Base-by-base conservation (phyloP, 2,329 filamentous ascomycete genomes). In the Venturia pyrina region DNA sequence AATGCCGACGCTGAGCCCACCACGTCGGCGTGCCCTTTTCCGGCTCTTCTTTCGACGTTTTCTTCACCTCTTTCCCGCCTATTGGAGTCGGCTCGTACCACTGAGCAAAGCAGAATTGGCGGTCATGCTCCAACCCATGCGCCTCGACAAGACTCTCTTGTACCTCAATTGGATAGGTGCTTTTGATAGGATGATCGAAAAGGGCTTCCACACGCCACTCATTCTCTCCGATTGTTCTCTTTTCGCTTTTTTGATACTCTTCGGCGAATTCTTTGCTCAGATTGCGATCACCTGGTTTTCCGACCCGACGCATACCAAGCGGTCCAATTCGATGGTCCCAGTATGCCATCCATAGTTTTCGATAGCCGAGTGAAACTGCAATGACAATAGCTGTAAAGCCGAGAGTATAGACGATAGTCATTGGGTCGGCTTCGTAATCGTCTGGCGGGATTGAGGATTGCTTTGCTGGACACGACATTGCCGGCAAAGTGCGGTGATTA, bases 161-260 rank as follows among this genome's bases (percentile, higher is more conserved):
- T 60, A 96, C 76, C 76, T 95, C 90, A 65, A 96, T 86, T 37
- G 89, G 89, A 66, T 79, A 81, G 74, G 91, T 96, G 66, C 89
- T 91, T 78, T 96, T 93, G 74, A 96, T 78, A 0, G 93, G 92
- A 75, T 95, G 93, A 67, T 92, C 83, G 78, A 87, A 88, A 63
- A 96, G 79, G 65, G 89, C 89, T 74, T 91, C 57, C n/a, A 62
- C 44, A 10, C 56, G 24, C 32, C 48, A 40, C 32, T 48, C 44
- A 46, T 37, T 19, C 17, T 13, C 13, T 17, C 37, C 43, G 11
- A 37, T 28, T 0, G 48, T 43, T n/a, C 15, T 43, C 2, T 28
- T 32, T 5, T 60, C 40, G 13, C 50, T 57, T 11, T 53, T 44
- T 11, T 60, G 63, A 46, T 28, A 60, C n/a, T 48, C 32, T 34